Base-by-base conservation (phyloP, 2,329 filamentous ascomycete genomes). In the Emydomyces testavorans region DNA sequence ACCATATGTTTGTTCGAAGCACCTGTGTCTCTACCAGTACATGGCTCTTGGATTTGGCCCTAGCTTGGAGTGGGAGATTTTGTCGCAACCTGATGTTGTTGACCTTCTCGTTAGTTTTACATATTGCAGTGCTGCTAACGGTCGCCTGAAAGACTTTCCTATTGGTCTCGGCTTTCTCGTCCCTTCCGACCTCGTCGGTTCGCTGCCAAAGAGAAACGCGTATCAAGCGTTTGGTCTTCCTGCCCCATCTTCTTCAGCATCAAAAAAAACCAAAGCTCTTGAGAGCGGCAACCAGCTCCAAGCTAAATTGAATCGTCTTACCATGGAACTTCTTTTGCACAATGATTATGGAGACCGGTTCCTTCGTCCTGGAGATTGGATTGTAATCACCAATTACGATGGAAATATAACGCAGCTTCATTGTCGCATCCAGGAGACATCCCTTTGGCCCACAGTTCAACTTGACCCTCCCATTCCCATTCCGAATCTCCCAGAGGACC, bases 81-180 rank as follows among this genome's bases (percentile, higher is more conserved):
- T 83, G 21, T 77, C 78, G 10, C 84, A 89, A 59, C 85, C 87
- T 1, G 78, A 80, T 48, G 86, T 94, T 0, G 84, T 94, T 10
- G 89, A 95, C 60, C 71, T 95, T 1, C 73, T 95, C 0, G 66
- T 93, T 39, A 89, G 80, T 62, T 85, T 95, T 60, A 89, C 86
- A 62, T 92, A 88, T 59, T 60, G 68, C 10, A 77, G 79, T 39
- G 71, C 80, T 4, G 56, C 54, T 4, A 49, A 50, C 7, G 52
- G 41, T 10, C 52, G 56, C 11, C 62, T 82, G 21, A 67, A 65
- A 29, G 71, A 77, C 46, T 76, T 80, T 43, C 79, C 79, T 0
- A 67, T 64, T 31, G 78, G 78, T 1, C 70, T 82, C 45, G 71
- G 71, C 16, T 58, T 81, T 35, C 32, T 53, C n/a, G 48, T 57